Base-by-base conservation (phyloP, 805 yeast species). In the Ogataea pignaliae region DNA sequence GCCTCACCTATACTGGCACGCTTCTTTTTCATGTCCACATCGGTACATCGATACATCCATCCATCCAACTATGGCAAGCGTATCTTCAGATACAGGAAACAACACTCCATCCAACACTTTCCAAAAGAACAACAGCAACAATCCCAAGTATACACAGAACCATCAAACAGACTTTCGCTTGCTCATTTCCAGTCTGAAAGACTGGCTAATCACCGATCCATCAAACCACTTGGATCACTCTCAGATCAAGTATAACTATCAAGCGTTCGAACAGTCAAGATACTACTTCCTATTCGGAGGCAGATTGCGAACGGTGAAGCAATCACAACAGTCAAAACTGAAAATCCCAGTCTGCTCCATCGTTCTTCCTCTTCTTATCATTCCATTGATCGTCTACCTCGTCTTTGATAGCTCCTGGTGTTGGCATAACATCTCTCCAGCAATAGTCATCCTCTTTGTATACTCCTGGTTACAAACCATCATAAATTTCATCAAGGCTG, bases 271-370 rank as follows among this genome's bases (percentile, higher is more conserved):
- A 10, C 65, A 66, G 14, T 50, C 69, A 8, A 72, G 69, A 44
- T 70, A 71, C 44, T 49, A 77, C 2, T 85, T 75, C 59, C 63
- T 83, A 3, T 61, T 79, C 39, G 93, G 93, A 12, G 95, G 95
- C 0, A 60, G 88, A 35, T 54, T 81, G 12, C 65, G 82, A 29
- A 64, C 75, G 0, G 56, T 72, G 10, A 71, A 66, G 44, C 49
- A 51, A 32, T 28, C 42, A 42, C 12, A 10, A 34, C 29, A 18
- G 26, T 21, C 40, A 11, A 39, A 21, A 11, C 14, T 40, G 6
- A 44, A 45, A 16, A 16, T 52, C 1, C 49, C 52, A 9, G 26
- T 41, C 14, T 40, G 48, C 28, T 46, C 55, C 9, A 12, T 45
- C 9, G 41, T 53, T 1, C n/a, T 50, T 1, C n/a, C 36, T 1